Base-by-base conservation (phyloP, 2,329 filamentous ascomycete species). In the Pseudopithomyces chartarum region DNA sequence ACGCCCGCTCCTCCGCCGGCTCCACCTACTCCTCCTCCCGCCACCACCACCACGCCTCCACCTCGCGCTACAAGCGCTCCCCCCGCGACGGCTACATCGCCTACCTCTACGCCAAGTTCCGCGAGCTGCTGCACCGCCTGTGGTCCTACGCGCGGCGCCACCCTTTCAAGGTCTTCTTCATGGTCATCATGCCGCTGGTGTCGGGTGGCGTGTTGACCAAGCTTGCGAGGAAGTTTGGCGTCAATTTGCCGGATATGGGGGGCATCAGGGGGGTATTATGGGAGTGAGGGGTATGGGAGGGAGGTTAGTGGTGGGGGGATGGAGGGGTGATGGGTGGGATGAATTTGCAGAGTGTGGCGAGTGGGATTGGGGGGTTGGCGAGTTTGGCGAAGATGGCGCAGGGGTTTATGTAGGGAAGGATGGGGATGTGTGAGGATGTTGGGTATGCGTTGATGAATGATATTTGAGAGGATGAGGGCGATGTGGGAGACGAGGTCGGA, bases 91-190 rank as follows among this genome's bases (percentile, higher is more conserved):
- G 88, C 69, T 97, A 96, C 79, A 78, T 97, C 61, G 80, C 86
- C 54, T 87, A 88, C 64, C 82, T 92, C 45, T 84, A 91, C 74
- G 85, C 86, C 75, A 89, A 91, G 68, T 85, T 97, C 58, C 89
- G 89, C 71, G 87, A 89, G 42, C 85, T 97, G 60, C 79, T 97
- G 55, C 89, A 90, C 69, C 88, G 96, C 73, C 86, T 97, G 8
- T 82, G 89, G 73, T 85, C 88, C 73, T 96, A 94, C 78, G 90
- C 91, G 68, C 89, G 91, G 73, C 84, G 87, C 36, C 89, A 97
- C 78, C 94, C 93, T 0, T 79, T 92, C 71, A 96, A 96, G 79
- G 90, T 96, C 46, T 90, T 97, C 80, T 90, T 97, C 80, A 85
- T 92, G 60, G 89, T 97, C 60, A 84, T 97, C 68, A 87, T 97